Base-by-base conservation (phyloP, 2,329 filamentous ascomycete genomes). In the Ilyonectria destructans region DNA sequence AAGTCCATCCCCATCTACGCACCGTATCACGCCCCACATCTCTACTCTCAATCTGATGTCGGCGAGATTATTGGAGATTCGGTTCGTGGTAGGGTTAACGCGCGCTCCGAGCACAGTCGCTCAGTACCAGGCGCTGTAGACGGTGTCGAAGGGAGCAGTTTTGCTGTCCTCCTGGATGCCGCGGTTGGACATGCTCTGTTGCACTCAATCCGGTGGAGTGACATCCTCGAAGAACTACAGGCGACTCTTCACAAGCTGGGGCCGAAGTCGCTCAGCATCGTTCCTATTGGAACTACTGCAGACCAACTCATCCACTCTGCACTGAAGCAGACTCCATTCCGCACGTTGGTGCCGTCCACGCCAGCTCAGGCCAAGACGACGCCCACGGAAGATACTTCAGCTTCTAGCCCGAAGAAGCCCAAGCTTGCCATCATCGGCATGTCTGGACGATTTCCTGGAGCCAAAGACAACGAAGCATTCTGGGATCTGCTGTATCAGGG, bases 401-500 rank as follows among this genome's bases (percentile, higher is more conserved):
- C 70, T 0, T 13, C 57, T 0, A 60, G 60, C 6, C 62, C 65
- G 0, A 65, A 31, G 6, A 71, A 72, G 29, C 67, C 71, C 1
- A 74, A 74, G 45, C 69, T 74, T 12, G 90, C 90, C 61, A 92
- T 92, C 61, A 86, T 92, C 52, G 90, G 90, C 55, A 89, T 91
- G 84, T 87, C 90, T 21, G 89, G 90, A 63, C 85, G 90, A 55
- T 91, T 91, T 76, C 90, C 90, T 0, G 78, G 88, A 58, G 88
- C 90, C 66, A 87, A 86, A 6, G 87, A 84, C 71, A 85, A 87
- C 23, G 88, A 91, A 37, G 84, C 85, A 10, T 88, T 92, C 59
- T 92, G 90, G 90, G 87, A 91, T 63, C 81, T 92, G 2, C 84
- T 92, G 13, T 85, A 89, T 75, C 86, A 90, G 76, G 90, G 90